These are phyloP conservation scores for Rhizopogon roseolus DNA, from an alignment of 768 basidiomycete genomes.

Conservation along the genomic window DNA sequence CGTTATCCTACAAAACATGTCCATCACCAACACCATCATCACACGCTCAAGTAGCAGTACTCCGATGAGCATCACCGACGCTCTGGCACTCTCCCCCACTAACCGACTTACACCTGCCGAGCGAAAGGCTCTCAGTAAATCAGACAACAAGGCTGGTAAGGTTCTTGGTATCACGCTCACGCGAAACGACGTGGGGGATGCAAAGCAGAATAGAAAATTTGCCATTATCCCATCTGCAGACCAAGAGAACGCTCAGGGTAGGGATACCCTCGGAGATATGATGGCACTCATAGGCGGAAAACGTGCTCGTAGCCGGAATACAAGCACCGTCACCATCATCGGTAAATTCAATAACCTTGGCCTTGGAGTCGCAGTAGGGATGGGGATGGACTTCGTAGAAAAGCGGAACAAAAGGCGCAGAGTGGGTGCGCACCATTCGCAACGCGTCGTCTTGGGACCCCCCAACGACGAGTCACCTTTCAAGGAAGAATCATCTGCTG, in stretches of 20 bases:
- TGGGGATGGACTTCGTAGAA: not conserved
- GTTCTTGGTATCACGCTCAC: constrained; percentile 13
- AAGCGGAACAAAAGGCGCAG: constrained; percentile 1
- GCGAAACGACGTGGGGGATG: constrained; percentile 4
- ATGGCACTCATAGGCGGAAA: constrained; percentile 8
- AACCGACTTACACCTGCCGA: constrained; percentile 5
- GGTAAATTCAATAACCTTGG: constrained; percentile 6
- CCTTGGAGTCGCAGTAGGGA: not conserved
- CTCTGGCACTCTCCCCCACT: not conserved
- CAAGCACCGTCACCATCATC: constrained; percentile 3
- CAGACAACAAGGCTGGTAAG: constrained; percentile 11
- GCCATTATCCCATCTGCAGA: not conserved
- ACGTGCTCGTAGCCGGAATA: not conserved
- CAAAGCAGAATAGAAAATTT: not conserved
- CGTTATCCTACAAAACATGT: not conserved
- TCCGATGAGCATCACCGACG: not conserved
- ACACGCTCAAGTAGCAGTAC: not conserved
- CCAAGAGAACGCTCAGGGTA: not conserved
- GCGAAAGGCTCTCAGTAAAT: constrained; percentile 7
- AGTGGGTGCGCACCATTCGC: not conserved
- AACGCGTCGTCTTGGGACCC: not conserved
- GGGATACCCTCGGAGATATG: not conserved
- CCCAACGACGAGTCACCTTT: not conserved
- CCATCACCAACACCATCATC: not conserved
- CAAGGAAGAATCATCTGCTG: not conserved